These are phyloP conservation scores for Spiromastix sp. DNA, from an alignment of 2,329 filamentous ascomycete genomes.

Conservation along the genomic window DNA sequence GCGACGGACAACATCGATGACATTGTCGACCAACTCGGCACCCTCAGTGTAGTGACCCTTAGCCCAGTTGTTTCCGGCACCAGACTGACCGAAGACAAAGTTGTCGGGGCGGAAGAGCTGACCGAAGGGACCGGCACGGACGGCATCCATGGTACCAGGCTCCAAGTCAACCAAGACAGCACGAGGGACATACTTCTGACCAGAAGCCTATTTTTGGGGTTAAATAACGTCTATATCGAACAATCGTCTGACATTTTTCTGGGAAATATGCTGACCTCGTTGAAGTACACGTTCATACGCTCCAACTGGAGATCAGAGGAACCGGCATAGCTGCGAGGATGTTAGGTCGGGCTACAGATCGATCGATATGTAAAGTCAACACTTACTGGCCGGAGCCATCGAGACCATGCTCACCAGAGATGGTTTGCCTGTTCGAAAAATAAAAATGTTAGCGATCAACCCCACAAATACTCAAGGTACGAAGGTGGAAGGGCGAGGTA, in stretches of 20 bases:
- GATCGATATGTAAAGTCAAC: slow-evolving; percentile 3
- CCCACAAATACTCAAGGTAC: slow-evolving; percentile 5
- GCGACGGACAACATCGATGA: slow-evolving; percentile 95
- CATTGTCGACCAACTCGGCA: slow-evolving; percentile 96
- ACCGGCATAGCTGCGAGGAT: slow-evolving; percentile 72
- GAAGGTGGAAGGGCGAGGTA: background rate
- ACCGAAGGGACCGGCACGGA: slow-evolving; percentile 94
- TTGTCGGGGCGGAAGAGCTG: slow-evolving; percentile 99
- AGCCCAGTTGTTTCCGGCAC: slow-evolving; percentile 99
- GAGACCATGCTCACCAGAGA: slow-evolving; percentile 88
- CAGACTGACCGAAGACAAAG: slow-evolving; percentile 99
- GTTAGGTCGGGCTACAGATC: slow-evolving; percentile 15
- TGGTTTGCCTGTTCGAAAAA: slow-evolving; percentile 53
- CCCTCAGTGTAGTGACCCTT: slow-evolving; percentile 99
- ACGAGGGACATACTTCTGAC: slow-evolving; percentile 99
- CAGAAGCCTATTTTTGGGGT: slow-evolving; percentile 59
- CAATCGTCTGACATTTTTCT: slow-evolving; percentile 3
- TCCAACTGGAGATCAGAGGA: slow-evolving; percentile 98
- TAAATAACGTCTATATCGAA: slow-evolving; percentile 13
- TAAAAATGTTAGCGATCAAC: slow-evolving; percentile 29
- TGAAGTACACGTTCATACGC: slow-evolving; percentile 99
- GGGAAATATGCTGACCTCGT: slow-evolving; percentile 54
- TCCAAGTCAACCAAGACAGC: slow-evolving; percentile 99
- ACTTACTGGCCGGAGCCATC: slow-evolving; percentile 93
- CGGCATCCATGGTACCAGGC: slow-evolving; percentile 98